These are phyloP conservation scores for Solanum corneliomulleri DNA, from an alignment of 257 asterid species.

Conservation along the genomic window DNA sequence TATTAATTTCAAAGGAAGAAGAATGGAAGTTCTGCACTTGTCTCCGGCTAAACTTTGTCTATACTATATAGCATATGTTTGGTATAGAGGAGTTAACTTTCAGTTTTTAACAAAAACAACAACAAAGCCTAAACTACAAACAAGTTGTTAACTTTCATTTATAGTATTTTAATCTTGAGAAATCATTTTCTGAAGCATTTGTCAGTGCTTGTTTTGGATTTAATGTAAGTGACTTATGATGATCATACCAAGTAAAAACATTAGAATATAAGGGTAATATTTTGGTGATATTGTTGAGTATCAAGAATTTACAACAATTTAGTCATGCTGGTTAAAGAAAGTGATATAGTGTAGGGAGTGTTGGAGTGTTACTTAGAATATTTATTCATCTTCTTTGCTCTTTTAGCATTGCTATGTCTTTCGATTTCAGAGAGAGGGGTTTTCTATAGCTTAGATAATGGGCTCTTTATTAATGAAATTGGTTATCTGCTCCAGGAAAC, in stretches of 20 bases:
- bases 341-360: not conserved
- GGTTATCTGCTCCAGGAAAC: slow-evolving; percentile 30
- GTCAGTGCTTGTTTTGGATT: not conserved
- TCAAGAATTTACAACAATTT: not conserved
- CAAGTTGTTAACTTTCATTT: not conserved
- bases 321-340: not conserved
- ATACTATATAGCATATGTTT: not conserved
- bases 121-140: not conserved
- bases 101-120: not conserved
- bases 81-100: not conserved
- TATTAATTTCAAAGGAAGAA: not conserved
- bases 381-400: not conserved
- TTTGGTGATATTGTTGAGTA: not conserved
- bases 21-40: not conserved
- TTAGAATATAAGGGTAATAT: not conserved
- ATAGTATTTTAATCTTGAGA: not conserved
- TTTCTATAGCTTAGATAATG: not conserved
- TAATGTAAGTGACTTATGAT: not conserved
- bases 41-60: not conserved
- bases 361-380: not conserved
- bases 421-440: not conserved
- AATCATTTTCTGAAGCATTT: not conserved
- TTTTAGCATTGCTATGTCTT: not conserved
- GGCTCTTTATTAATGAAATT: not conserved
- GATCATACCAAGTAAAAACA: not conserved